phyloP scores from a whole-genome alignment of 306 rosid species.

The Citrullus mucosospermus region DNA sequence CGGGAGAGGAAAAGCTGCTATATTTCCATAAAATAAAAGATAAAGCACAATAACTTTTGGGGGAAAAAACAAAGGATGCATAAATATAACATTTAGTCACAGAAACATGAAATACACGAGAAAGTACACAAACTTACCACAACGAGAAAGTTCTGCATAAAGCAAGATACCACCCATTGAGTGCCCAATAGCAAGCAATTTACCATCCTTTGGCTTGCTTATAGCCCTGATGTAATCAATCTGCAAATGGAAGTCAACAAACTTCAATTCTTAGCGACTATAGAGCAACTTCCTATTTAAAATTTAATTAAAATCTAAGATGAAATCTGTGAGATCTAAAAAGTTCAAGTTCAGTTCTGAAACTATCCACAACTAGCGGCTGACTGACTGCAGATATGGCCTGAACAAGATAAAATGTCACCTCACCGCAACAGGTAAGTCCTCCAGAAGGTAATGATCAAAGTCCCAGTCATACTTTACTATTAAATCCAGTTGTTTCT shows the following conservation, averaged over 20 bases:
- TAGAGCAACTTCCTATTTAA: neutral
- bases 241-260: constrained; percentile 26
- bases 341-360: neutral
- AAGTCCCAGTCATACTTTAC: constrained; percentile 98
- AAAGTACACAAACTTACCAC: constrained; percentile 40
- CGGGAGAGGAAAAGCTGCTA: neutral
- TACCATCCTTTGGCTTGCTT: constrained; percentile 85
- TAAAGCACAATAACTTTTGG: neutral
- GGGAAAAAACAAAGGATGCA: neutral
- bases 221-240: constrained; percentile 66
- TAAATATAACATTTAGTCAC: neutral
- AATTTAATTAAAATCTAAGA: neutral
- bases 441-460: constrained; percentile 91
- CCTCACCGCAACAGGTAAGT: constrained; percentile 95
- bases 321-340: neutral
- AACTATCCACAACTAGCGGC: neutral
- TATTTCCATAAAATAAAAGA: neutral
- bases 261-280: constrained; percentile 13
- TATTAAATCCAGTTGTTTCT: constrained; percentile 88
- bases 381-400: constrained; percentile 7
- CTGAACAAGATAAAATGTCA: constrained; percentile 58
- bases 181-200: constrained; percentile 93
- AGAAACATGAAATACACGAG: constrained; percentile 3
- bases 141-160: constrained; percentile 71
- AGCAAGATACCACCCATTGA: constrained; percentile 99